Evolutionary conservation across 1,284 basidiomycete genomes (phyloP).

Genomic region (Cutaneotrichosporon dermatis): DNA sequence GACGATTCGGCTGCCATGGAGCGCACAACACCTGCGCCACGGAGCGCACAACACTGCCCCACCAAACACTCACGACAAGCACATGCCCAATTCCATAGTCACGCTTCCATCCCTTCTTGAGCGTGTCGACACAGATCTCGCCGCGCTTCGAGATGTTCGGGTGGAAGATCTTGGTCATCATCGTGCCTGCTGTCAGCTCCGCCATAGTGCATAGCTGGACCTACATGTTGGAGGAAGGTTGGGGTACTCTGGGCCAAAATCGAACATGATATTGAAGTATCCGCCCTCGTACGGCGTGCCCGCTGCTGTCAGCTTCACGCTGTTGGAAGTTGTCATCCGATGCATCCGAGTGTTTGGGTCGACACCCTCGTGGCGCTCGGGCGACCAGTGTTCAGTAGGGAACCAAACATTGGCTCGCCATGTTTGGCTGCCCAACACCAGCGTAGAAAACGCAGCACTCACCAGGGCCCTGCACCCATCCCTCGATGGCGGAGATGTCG

Average conservation of each 20-base stretch:
- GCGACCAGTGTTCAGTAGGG: neutral
- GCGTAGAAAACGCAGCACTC: conserved; percentile 10
- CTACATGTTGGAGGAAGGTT: conserved; percentile 84
- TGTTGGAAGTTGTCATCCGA: too few species aligned
- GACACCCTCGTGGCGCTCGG: neutral
- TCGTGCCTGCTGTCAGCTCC: conserved; percentile 60
- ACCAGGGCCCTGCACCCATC: conserved; percentile 48
- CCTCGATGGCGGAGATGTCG: conserved; percentile 53
- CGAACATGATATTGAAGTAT: conserved; percentile 81
- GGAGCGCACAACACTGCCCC: too few species aligned
- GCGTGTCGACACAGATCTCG: conserved; percentile 94
- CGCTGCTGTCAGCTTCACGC: conserved; percentile 54
- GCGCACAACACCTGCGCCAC: too few species aligned
- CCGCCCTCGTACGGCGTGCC: conserved; percentile 89
- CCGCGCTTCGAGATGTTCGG: conserved; percentile 85
- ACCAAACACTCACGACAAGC: conserved; percentile 56
- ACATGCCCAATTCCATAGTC: conserved; percentile 88
- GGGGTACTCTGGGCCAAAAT: conserved; percentile 79
- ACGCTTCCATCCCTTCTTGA: conserved; percentile 95
- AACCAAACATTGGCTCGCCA: neutral
- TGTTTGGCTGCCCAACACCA: too few species aligned
- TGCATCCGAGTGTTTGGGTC: too few species aligned
- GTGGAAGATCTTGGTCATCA: conserved; percentile 91
- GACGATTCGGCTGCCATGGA: too few species aligned
- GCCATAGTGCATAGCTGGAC: conserved; percentile 36